Evolutionary conservation across 2,329 filamentous ascomycete species (phyloP).

Genomic region (Microdochium trichocladiopsis): DNA sequence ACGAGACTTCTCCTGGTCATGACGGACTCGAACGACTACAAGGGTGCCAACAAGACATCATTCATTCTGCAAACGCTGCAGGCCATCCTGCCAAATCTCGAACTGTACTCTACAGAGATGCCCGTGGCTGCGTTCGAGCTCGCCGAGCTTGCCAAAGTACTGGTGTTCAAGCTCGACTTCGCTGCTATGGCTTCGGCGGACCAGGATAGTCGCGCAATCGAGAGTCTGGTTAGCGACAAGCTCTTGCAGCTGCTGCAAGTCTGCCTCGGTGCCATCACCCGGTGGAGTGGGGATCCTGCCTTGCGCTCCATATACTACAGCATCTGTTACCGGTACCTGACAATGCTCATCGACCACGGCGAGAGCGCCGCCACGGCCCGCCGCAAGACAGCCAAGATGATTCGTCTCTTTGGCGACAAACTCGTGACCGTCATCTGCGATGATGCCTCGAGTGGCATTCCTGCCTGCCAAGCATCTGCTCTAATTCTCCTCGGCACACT

Average conservation of each 20-base stretch:
- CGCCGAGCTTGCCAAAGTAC: constrained; percentile 65
- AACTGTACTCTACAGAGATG: constrained; percentile 64
- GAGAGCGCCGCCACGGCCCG: constrained; percentile 38
- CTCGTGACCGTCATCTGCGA: constrained; percentile 85
- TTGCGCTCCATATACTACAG: constrained; percentile 84
- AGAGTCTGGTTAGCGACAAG: constrained; percentile 79
- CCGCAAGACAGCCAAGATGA: constrained; percentile 64
- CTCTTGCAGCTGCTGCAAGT: constrained; percentile 88
- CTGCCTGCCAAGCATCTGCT: constrained; percentile 76
- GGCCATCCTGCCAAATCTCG: constrained; percentile 79
- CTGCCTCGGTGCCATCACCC: constrained; percentile 71
- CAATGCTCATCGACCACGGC: constrained; percentile 54
- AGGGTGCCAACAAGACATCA: constrained; percentile 60
- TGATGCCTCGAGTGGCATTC: constrained; percentile 81
- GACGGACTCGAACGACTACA: constrained; percentile 75
- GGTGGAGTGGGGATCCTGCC: constrained; percentile 61
- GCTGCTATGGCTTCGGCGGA: constrained; percentile 28
- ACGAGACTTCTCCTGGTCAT: constrained; percentile 77
- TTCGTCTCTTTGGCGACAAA: constrained; percentile 62
- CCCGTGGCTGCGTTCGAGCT: constrained; percentile 67
- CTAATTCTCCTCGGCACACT: constrained; percentile 77
- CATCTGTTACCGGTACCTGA: constrained; percentile 82
- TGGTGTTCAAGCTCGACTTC: constrained; percentile 67
- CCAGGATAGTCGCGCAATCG: constrained; percentile 37
- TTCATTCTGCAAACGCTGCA: constrained; percentile 85